Conservation (phyloP, 495 filamentous ascomycete species). For the Umbilicaria muhlenbergii region DNA sequence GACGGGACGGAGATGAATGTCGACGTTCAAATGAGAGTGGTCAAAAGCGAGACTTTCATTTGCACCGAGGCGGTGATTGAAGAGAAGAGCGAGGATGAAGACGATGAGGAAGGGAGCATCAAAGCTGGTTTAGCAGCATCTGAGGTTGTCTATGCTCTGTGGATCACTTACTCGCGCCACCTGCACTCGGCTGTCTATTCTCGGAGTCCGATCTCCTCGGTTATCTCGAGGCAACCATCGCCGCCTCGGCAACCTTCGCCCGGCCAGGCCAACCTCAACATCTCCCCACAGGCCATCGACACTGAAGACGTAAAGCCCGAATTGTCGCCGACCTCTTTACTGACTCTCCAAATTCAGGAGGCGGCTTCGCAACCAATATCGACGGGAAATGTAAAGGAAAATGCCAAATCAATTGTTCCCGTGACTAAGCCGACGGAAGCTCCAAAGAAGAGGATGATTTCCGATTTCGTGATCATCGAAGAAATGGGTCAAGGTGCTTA, state of each 20-base stretch:
- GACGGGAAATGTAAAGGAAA: conserved; percentile 26
- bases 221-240: conserved; percentile 41
- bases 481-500: conserved; percentile 99
- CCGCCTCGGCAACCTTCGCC: conserved; percentile 65
- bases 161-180: conserved; percentile 92
- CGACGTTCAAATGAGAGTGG: conserved; percentile 89
- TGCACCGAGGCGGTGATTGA: conserved; percentile 20
- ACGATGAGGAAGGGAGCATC: conserved; percentile 22
- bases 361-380: conserved; percentile 41
- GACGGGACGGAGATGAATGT: conserved; percentile 85
- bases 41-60: conserved; percentile 59
- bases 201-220: conserved; percentile 38
- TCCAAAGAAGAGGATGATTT: conserved; percentile 58
- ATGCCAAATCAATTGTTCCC: conserved; percentile 20
- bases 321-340: conserved; percentile 33
- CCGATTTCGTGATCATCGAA: conserved; percentile 84
- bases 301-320: conserved; percentile 33
- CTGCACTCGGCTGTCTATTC: conserved; percentile 56
- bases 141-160: conserved; percentile 85
- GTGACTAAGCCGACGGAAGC: conserved; percentile 17
- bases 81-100: conserved; percentile 24
- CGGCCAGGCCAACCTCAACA: conserved; percentile 42
- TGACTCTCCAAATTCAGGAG: conserved; percentile 63
- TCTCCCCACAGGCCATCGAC: conserved; percentile 16
- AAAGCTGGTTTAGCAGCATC: conserved; percentile 33